phyloP scores from a whole-genome alignment of 352 stramenopile genomes.

The Globisporangium polare region DNA sequence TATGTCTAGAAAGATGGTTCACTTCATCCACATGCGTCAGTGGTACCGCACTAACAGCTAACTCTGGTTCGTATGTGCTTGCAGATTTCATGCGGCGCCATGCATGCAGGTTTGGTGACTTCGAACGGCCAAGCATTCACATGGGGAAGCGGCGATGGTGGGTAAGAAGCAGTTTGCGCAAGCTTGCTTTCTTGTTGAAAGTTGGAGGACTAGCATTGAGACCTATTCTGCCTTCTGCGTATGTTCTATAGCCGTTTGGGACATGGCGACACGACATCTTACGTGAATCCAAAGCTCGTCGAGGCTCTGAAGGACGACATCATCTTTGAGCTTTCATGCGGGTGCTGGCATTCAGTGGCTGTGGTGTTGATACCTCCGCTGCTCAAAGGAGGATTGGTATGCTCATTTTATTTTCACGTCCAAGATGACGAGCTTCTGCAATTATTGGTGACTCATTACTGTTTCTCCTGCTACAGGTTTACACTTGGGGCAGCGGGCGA shows the following conservation, averaged over 20 bases:
- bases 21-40: neutral
- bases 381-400: slow-evolving; percentile 72
- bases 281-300: slow-evolving; percentile 69
- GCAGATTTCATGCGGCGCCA: slow-evolving; percentile 76
- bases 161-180: slow-evolving; percentile 32
- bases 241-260: slow-evolving; percentile 47
- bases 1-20: slow-evolving; percentile 10
- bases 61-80: neutral
- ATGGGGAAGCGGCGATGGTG: slow-evolving; percentile 81
- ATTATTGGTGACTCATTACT: neutral
- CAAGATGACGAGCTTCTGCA: neutral
- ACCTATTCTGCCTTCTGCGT: neutral
- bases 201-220: neutral
- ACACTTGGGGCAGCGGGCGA: slow-evolving; percentile 93
- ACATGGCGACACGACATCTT: slow-evolving; percentile 67
- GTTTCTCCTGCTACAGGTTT: slow-evolving; percentile 33
- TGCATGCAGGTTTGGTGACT: slow-evolving; percentile 78
- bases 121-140: slow-evolving; percentile 67
- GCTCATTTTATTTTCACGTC: neutral
- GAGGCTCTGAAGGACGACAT: slow-evolving; percentile 69
- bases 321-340: slow-evolving; percentile 76
- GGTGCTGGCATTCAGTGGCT: slow-evolving; percentile 86
- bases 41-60: neutral
- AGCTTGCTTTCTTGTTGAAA: no score
- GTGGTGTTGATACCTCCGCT: slow-evolving; percentile 87